Conservation (phyloP, 2,329 filamentous ascomycete genomes). For the Purpureocillium takamizusanense region DNA sequence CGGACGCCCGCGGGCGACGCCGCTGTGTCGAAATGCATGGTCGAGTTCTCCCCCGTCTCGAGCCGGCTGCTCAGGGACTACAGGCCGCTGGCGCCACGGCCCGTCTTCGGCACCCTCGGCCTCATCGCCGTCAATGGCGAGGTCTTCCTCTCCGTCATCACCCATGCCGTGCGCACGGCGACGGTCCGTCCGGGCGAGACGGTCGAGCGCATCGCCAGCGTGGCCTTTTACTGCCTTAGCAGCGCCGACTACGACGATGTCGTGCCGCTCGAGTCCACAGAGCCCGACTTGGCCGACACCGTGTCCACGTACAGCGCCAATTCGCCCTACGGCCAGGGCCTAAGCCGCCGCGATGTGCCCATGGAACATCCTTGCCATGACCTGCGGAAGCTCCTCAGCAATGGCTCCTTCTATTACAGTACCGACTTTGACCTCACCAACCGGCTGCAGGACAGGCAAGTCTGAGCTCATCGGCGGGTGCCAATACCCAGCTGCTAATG, state of each 20-base stretch:
- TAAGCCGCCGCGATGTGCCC: constrained; percentile 59
- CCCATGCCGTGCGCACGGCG: constrained; percentile 67
- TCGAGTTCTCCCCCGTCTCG: constrained; percentile 66
- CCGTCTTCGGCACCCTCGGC: constrained; percentile 78
- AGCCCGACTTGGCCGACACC: constrained; percentile 38
- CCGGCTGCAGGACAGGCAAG: constrained; percentile 75
- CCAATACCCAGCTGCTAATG: neutral
- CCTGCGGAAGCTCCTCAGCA: constrained; percentile 82
- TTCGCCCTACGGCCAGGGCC: constrained; percentile 25
- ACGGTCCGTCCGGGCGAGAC: constrained; percentile 81
- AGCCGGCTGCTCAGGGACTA: constrained; percentile 66
- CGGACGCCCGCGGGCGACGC: constrained; percentile 32
- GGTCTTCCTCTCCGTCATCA: constrained; percentile 87
- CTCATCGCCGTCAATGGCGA: constrained; percentile 76
- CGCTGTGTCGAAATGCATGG: constrained; percentile 63
- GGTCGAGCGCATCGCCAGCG: constrained; percentile 74
- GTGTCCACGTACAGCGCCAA: constrained; percentile 37
- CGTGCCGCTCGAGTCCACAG: constrained; percentile 43
- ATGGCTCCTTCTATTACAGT: constrained; percentile 96
- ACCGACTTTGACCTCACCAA: constrained; percentile 97
- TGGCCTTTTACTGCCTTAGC: constrained; percentile 91
- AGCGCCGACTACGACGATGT: constrained; percentile 78
- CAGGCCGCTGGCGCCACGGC: constrained; percentile 61
- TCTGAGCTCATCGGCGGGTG: neutral
- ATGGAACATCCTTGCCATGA: constrained; percentile 85